A percentile compares a stretch with the other conserved stretches of the same genome.
phyloP scores from a whole-genome alignment of 352 stramenopile species.

The Phytopythium montanum region DNA sequence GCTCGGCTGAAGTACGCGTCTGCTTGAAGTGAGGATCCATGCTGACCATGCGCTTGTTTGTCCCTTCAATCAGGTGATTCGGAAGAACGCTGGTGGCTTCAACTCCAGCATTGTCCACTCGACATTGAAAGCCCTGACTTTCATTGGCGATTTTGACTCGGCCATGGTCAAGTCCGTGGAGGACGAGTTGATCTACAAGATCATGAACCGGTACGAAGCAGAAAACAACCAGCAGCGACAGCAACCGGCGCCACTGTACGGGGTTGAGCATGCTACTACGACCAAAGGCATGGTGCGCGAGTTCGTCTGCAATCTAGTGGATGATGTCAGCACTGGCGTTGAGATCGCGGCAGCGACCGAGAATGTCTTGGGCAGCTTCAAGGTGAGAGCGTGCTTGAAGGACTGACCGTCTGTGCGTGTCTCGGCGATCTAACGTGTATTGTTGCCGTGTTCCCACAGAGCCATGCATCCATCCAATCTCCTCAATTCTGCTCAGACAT shows the following conservation, averaged over 20 bases:
- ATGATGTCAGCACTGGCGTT: conserved; percentile 54
- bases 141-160: conserved; percentile 73
- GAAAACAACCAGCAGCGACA: conserved; percentile 24
- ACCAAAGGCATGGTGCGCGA: conserved; percentile 30
- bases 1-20: background rate
- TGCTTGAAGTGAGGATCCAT: background rate
- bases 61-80: conserved; percentile 42
- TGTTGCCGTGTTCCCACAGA: conserved; percentile 21
- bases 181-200: conserved; percentile 66
- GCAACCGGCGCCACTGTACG: background rate
- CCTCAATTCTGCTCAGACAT: conserved; percentile 59
- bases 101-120: conserved; percentile 52
- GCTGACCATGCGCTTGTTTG: background rate
- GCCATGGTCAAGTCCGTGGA: conserved; percentile 59
- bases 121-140: conserved; percentile 64
- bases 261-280: conserved; percentile 11
- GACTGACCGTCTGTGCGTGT: background rate
- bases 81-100: conserved; percentile 36
- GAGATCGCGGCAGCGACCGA: conserved; percentile 72
- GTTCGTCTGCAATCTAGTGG: conserved; percentile 48
- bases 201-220: conserved; percentile 68
- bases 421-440: background rate
- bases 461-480: conserved; percentile 72
- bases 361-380: conserved; percentile 65
- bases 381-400: conserved; percentile 32